Conservation (phyloP, 2,329 filamentous ascomycete genomes). For the Aureobasidium sp. region DNA sequence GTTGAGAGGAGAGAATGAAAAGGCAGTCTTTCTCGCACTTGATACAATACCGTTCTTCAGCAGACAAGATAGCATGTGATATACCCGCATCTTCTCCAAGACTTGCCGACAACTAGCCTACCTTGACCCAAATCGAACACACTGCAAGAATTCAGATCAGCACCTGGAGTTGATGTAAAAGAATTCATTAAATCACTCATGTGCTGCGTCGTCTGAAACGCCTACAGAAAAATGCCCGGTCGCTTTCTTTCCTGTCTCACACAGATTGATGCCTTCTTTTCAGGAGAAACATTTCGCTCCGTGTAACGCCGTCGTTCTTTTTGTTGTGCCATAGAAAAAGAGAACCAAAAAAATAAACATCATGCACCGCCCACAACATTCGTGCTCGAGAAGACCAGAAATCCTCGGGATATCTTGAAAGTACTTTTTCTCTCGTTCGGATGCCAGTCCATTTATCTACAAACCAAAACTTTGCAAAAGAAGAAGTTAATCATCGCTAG, state of each 20-base stretch:
- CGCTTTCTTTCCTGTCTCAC: conserved; percentile 9
- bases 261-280: conserved; percentile 13
- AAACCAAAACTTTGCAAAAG: neutral
- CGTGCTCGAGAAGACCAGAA: neutral
- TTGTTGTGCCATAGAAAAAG: neutral
- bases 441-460: conserved; percentile 9
- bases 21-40: too few species aligned
- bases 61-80: too few species aligned
- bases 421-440: neutral
- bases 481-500: conserved; percentile 38
- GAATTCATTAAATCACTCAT: conserved; percentile 16
- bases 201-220: conserved; percentile 14
- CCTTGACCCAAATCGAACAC: neutral
- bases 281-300: neutral
- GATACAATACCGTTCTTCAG: too few species aligned
- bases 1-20: neutral
- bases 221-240: conserved; percentile 14
- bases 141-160: neutral
- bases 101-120: too few species aligned
- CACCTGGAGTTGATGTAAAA: conserved; percentile 11
- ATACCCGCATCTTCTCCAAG: too few species aligned
- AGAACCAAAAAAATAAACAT: neutral
- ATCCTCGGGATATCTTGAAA: conserved; percentile 9
- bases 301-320: conserved; percentile 8
- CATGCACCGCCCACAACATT: conserved; percentile 11